Evolutionary conservation across 169 alveolate species (phyloP).

Genomic region (Plasmodium billcollinsi): DNA sequence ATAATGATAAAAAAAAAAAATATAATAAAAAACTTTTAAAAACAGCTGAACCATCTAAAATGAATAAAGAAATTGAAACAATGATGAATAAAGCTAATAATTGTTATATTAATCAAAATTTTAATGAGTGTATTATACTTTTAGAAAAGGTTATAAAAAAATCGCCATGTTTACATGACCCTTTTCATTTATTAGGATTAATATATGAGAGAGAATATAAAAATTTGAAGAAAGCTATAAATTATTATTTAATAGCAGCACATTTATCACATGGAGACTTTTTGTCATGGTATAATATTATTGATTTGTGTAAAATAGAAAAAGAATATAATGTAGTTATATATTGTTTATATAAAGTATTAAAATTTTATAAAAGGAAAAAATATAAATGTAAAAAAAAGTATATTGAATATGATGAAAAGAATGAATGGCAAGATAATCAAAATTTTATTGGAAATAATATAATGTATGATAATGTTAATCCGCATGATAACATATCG

Average conservation of each 20-base stretch:
- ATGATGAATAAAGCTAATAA: conserved; percentile 83
- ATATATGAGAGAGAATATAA: conserved; percentile 90
- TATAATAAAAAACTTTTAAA: background rate
- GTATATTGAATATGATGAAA: background rate
- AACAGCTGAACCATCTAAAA: conserved; percentile 71
- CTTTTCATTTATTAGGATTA: conserved; percentile 92
- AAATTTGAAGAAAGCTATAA: conserved; percentile 88
- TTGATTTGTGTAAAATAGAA: conserved; percentile 84
- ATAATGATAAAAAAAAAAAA: background rate
- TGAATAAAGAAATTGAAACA: conserved; percentile 79
- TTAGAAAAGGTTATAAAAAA: conserved; percentile 87
- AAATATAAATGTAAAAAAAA: conserved; percentile 1
- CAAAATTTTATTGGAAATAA: background rate
- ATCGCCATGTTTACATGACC: conserved; percentile 92
- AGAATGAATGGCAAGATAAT: background rate
- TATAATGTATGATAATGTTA: background rate
- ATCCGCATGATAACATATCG: too few species aligned
- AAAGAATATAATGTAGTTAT: conserved; percentile 34
- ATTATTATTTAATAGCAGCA: conserved; percentile 91
- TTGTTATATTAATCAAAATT: conserved; percentile 79
- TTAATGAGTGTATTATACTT: conserved; percentile 78
- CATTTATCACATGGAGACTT: conserved; percentile 89
- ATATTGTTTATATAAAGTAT: conserved; percentile 58
- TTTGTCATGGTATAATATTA: conserved; percentile 89
- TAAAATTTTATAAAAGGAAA: conserved; percentile 45